Percentiles rank a stretch among this genome's conserved stretches.
These are phyloP conservation scores for Rossbeevera mucosa DNA, from an alignment of 768 basidiomycete species.

Conservation along the genomic window DNA sequence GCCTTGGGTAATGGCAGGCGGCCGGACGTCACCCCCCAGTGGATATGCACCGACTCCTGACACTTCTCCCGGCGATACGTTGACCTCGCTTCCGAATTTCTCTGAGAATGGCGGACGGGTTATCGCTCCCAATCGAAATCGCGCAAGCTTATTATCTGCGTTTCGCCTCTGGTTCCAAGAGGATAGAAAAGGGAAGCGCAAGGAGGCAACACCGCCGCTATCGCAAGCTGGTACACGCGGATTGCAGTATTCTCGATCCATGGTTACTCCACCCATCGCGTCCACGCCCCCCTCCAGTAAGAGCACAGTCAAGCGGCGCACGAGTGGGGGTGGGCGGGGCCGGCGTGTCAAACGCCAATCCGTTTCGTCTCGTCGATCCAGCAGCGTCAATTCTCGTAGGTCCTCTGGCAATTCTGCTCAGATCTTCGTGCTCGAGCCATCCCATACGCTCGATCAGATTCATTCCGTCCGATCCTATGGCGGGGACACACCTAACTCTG, in stretches of 20 bases:
- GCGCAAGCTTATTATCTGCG: constrained; percentile 76
- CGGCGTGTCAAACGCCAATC: constrained; percentile 66
- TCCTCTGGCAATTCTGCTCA: constrained; percentile 53
- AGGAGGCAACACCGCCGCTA: constrained; percentile 36
- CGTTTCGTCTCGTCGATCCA: constrained; percentile 79
- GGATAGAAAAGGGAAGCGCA: constrained; percentile 82
- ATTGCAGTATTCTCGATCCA: constrained; percentile 24
- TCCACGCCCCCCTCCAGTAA: constrained; percentile 29
- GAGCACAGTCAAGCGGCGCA: constrained; percentile 46
- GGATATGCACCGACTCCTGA: constrained; percentile 42
- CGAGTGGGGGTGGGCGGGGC: constrained; percentile 42
- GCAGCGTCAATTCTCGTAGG: constrained; percentile 84
- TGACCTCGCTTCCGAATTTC: constrained; percentile 43
- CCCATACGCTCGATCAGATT: constrained; percentile 42
- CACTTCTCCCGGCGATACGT: constrained; percentile 51
- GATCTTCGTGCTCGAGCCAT: constrained; percentile 50
- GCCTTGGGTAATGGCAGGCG: constrained; percentile 68
- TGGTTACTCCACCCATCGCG: constrained; percentile 19
- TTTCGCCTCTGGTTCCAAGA: constrained; percentile 94
- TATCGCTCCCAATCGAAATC: constrained; percentile 46
- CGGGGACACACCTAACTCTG: constrained; percentile 84
- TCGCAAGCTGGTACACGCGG: constrained; percentile 20
- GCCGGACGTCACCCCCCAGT: constrained; percentile 35
- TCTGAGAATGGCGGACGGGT: constrained; percentile 32
- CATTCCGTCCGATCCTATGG: constrained; percentile 70